phyloP scores from a whole-genome alignment of 2,329 filamentous ascomycete species.

The Alternaria arborescens region DNA sequence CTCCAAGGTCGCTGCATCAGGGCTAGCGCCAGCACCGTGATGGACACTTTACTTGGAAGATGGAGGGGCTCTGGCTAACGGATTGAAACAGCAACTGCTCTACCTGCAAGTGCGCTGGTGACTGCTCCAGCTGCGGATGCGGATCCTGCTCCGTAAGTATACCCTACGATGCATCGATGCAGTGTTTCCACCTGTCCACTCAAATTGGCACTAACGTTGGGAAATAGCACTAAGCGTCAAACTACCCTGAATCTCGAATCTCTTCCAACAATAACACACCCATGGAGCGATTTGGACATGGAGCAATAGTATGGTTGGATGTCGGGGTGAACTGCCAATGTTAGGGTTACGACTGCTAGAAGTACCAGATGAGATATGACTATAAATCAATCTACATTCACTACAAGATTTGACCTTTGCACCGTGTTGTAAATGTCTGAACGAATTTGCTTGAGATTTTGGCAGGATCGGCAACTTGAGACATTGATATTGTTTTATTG shows the following conservation, averaged over 20 bases:
- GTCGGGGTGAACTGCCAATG: conserved; percentile 1
- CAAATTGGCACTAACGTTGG: background rate
- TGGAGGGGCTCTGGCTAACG: conserved; percentile 10
- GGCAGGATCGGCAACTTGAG: background rate
- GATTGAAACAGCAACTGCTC: conserved; percentile 30
- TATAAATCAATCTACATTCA: background rate
- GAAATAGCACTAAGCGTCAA: conserved; percentile 21
- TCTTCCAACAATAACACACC: background rate
- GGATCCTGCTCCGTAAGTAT: conserved; percentile 36
- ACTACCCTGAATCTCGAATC: conserved; percentile 2
- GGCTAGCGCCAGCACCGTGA: conserved; percentile 29
- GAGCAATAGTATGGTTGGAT: background rate
- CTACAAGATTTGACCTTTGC: background rate
- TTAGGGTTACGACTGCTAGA: conserved; percentile 1
- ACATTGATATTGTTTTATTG: background rate
- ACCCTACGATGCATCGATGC: background rate
- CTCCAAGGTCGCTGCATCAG: background rate
- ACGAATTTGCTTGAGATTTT: background rate
- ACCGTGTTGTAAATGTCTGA: background rate
- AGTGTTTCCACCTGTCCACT: background rate
- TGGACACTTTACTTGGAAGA: conserved; percentile 19
- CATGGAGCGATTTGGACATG: conserved; percentile 1
- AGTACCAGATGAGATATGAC: background rate
- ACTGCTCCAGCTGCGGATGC: conserved; percentile 45
- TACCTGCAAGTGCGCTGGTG: conserved; percentile 42